phyloP scores from a whole-genome alignment of 108 stramenopile species.

The Cyclotella distinguenda region DNA sequence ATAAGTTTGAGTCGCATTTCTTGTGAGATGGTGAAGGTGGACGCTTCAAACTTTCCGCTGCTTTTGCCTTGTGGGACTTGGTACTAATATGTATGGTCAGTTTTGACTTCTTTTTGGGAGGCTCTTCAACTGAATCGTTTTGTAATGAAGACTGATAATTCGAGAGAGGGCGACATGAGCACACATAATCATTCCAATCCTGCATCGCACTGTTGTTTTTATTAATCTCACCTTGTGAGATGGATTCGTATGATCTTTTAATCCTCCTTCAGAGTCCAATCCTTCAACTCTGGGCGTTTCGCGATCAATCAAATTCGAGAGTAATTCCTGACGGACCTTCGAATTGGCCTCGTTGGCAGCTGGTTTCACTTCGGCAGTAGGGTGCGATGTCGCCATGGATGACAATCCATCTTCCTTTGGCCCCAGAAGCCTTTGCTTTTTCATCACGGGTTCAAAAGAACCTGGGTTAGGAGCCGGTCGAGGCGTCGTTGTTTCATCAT shows the following conservation, averaged over 20 bases:
- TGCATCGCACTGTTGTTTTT: conserved; percentile 7
- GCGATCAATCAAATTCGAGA: too few relatives aligned
- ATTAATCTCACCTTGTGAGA: conserved; percentile 31
- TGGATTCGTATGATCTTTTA: conserved; percentile 4
- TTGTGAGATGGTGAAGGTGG: neutral
- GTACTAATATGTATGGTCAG: conserved; percentile 48
- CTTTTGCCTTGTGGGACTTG: conserved; percentile 6
- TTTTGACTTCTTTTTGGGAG: conserved; percentile 33
- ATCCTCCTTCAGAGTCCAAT: too few relatives aligned
- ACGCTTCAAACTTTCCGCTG: conserved; percentile 9
- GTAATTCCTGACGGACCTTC: too few relatives aligned
- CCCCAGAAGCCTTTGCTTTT: conserved; percentile 2
- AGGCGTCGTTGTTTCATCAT: conserved; percentile 3
- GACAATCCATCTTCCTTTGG: too few relatives aligned
- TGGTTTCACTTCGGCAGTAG: neutral
- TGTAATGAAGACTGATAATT: too few relatives aligned
- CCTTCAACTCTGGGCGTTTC: too few relatives aligned
- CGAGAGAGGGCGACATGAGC: too few relatives aligned
- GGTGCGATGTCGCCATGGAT: neutral
- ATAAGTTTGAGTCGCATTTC: neutral
- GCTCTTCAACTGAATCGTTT: too few relatives aligned
- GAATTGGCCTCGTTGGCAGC: neutral
- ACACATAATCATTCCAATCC: too few relatives aligned
- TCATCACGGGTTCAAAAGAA: conserved; percentile 4
- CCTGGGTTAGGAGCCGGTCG: neutral